Percentiles rank a stretch among this genome's conserved stretches.
These are phyloP conservation scores for Chimonanthus salicifolius DNA, from an alignment of 164 flowering plant genomes.

Conservation along the genomic window DNA sequence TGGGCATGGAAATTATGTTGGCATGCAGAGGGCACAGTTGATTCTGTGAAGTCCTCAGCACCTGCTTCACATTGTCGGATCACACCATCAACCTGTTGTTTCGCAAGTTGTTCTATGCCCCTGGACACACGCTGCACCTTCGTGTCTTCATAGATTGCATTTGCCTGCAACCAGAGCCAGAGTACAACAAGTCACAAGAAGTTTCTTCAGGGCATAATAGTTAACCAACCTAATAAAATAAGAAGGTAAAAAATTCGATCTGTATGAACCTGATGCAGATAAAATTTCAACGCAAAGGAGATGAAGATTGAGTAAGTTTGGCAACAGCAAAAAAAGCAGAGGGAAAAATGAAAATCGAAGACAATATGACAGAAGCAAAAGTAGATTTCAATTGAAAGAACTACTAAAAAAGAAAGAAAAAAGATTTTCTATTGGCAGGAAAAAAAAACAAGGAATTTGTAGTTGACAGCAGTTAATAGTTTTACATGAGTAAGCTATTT, in stretches of 20 bases:
- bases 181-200: not conserved
- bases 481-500: not conserved
- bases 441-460: no score
- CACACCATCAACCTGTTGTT: slow-evolving; percentile 88
- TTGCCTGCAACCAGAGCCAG: slow-evolving; percentile 39
- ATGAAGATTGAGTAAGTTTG: no score
- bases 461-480: not conserved
- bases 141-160: slow-evolving; percentile 74
- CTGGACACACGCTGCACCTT: slow-evolving; percentile 52
- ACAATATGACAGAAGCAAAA: no score
- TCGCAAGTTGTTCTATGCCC: slow-evolving; percentile 62
- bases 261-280: no score
- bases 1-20: slow-evolving; percentile 68
- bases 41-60: slow-evolving; percentile 59
- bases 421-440: no score
- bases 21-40: slow-evolving; percentile 56
- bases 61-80: slow-evolving; percentile 80
- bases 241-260: no score
- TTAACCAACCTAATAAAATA: no score
- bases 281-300: no score
- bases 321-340: no score
- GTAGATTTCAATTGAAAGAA: not conserved
- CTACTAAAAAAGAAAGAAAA: no score
- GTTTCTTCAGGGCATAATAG: not conserved
- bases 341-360: no score